Evolutionary conservation across 768 basidiomycete genomes (phyloP).

Genomic region (Mycena albidolilacea): DNA sequence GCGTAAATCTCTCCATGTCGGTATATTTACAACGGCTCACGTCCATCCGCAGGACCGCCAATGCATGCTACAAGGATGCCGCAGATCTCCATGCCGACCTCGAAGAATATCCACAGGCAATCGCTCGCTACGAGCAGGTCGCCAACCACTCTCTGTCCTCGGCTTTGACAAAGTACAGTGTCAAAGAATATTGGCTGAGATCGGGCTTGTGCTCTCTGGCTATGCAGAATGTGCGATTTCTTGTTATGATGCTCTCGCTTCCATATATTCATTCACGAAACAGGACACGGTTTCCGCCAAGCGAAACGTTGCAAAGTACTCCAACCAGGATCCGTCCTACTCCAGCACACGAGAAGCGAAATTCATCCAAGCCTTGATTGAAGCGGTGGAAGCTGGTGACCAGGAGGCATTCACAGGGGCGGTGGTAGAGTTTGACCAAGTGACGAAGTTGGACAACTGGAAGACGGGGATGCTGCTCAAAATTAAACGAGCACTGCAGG

Average conservation of each 20-base stretch:
- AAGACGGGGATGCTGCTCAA: conserved; percentile 93
- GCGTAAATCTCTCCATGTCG: conserved; percentile 69
- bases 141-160: conserved; percentile 87
- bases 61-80: conserved; percentile 95
- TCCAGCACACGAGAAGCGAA: conserved; percentile 92
- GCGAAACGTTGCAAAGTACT: conserved; percentile 84
- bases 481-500: conserved; percentile 77
- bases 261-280: background rate
- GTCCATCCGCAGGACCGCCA: conserved; percentile 80
- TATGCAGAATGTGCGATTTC: conserved; percentile 72
- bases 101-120: conserved; percentile 88
- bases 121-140: conserved; percentile 91
- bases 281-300: conserved; percentile 90
- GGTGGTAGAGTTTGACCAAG: conserved; percentile 94
- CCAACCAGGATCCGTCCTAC: conserved; percentile 89
- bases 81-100: conserved; percentile 95
- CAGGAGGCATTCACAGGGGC: conserved; percentile 77
- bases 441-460: conserved; percentile 95
- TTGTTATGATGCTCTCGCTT: conserved; percentile 9
- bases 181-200: conserved; percentile 97
- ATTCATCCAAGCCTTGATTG: conserved; percentile 83
- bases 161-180: conserved; percentile 95
- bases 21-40: conserved; percentile 11
- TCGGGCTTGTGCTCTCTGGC: conserved; percentile 91
- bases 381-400: conserved; percentile 71